Conservation (phyloP, 352 stramenopile genomes). For the Globisporangium solare region DNA sequence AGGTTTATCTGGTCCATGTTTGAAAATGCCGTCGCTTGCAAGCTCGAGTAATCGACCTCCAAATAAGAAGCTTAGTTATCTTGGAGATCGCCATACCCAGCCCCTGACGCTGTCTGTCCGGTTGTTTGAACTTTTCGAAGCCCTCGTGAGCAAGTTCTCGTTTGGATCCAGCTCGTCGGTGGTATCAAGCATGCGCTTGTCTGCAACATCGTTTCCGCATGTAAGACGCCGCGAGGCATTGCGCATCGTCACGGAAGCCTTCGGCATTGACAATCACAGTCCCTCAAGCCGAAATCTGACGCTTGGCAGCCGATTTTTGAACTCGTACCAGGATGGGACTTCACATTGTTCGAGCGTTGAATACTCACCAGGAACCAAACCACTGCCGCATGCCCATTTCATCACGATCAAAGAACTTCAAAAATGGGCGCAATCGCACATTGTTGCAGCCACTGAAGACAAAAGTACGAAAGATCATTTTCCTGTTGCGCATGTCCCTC, state of each 20-base stretch:
- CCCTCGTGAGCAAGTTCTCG: constrained; percentile 10
- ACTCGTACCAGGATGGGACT: not conserved
- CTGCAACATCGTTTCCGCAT: constrained; percentile 7
- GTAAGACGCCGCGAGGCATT: constrained; percentile 6
- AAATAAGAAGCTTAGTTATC: constrained; percentile 6
- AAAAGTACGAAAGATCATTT: not conserved
- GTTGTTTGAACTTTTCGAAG: constrained; percentile 11
- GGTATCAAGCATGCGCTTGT: not conserved
- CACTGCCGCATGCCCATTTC: not conserved
- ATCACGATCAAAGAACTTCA: constrained; percentile 3
- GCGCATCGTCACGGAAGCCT: not conserved
- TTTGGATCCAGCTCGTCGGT: constrained; percentile 1
- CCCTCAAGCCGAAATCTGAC: constrained; percentile 1
- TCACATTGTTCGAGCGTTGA: constrained; percentile 8
- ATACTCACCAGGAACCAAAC: not conserved
- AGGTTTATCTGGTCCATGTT: not conserved
- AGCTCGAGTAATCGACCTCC: not conserved
- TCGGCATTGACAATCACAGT: constrained; percentile 1
- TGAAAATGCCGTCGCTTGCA: not conserved
- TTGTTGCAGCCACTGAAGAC: constrained; percentile 2
- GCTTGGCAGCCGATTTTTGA: constrained; percentile 10
- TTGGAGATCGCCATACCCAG: constrained; percentile 8
- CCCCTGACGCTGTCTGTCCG: constrained; percentile 5
- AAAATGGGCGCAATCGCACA: not conserved
- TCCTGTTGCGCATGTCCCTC: constrained; percentile 14